Evolutionary conservation across 2,329 filamentous ascomycete genomes (phyloP), one percentile per base, ranked within the genome.

Genomic region (Penicillium sp.): DNA sequence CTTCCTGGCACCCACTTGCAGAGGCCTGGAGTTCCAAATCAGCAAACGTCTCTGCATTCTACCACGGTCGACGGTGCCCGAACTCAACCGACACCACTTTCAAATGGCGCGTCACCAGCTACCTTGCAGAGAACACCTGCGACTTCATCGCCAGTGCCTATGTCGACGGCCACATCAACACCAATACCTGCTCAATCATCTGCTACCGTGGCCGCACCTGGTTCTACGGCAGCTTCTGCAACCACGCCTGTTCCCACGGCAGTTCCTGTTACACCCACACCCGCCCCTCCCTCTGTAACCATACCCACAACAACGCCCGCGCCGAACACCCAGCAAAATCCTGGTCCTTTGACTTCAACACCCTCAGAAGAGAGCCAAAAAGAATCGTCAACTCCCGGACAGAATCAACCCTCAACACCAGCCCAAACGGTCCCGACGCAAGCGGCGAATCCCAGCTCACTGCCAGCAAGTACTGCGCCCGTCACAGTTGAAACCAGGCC

Each of bases 21-120:
- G 26, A 41, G 53, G 3, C 59, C 60, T 32, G 43, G 49, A 9
- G 37, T 49, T 6, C 53, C 60, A 26, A 47, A 59, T 35, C 53
- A 52, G 27, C 28, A 51, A 9, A 27, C 47, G 5, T 49, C 47
- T 32, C 47, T 40, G 8, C 24, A 47, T 5, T 48, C 57, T 40
- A 53, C 52, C 8, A 11, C 29, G 29, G 29, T 4, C 11, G 8
- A 32, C 8, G 29, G 29, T 32, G 29, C 11, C 4, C 29, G 4
- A 11, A 32, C 7, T 5, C 29, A 32, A 11, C 29, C 29, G 7
- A 11, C 29, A 11, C 29, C 29, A 3, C 8, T 32, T 11, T 32
- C 29, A 11, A 11, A 11, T 32, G 8, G 2, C 7, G 7, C 11
- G 29, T 11, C 11, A 11, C 29, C 29, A 32, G 29, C 29, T 32